Percentiles rank a stretch among this genome's conserved stretches.
These are phyloP conservation scores for Penicillium sp. DNA, from an alignment of 2,329 filamentous ascomycete genomes.

Conservation along the genomic window DNA sequence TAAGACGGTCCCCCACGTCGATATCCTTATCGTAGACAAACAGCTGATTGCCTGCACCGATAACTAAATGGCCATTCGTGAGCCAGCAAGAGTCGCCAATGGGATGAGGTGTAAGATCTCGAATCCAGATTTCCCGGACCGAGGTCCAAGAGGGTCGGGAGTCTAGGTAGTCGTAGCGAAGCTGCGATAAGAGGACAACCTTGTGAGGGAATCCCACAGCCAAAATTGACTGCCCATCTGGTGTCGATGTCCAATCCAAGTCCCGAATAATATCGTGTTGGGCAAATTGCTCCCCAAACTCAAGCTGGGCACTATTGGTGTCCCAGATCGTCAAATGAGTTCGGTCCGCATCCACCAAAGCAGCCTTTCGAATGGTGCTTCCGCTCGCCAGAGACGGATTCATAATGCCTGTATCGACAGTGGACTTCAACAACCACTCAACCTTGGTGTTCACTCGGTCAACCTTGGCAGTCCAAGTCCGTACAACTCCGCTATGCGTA, in stretches of 20 bases:
- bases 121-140: slow-evolving; percentile 74
- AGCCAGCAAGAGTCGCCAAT: slow-evolving; percentile 94
- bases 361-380: slow-evolving; percentile 80
- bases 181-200: slow-evolving; percentile 74
- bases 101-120: slow-evolving; percentile 77
- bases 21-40: slow-evolving; percentile 78
- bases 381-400: slow-evolving; percentile 75
- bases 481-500: slow-evolving; percentile 65
- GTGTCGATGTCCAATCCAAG: slow-evolving; percentile 89
- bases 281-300: slow-evolving; percentile 72
- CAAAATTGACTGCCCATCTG: slow-evolving; percentile 79
- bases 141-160: slow-evolving; percentile 84
- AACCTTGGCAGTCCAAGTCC: slow-evolving; percentile 79
- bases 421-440: slow-evolving; percentile 77
- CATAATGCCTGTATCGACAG: slow-evolving; percentile 69
- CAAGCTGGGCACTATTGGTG: slow-evolving; percentile 70
- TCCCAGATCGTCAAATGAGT: slow-evolving; percentile 88
- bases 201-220: slow-evolving; percentile 89
- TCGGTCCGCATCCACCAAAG: slow-evolving; percentile 67
- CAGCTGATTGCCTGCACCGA: slow-evolving; percentile 86
- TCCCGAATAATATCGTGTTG: slow-evolving; percentile 72
- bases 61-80: slow-evolving; percentile 73
- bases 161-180: slow-evolving; percentile 87
- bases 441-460: slow-evolving; percentile 56
- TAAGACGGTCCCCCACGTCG: slow-evolving; percentile 56